A percentile compares a stretch with the other conserved stretches of the same genome.
phyloP scores from a whole-genome alignment of 2,329 filamentous ascomycete species.

The Aspergillus melleus region DNA sequence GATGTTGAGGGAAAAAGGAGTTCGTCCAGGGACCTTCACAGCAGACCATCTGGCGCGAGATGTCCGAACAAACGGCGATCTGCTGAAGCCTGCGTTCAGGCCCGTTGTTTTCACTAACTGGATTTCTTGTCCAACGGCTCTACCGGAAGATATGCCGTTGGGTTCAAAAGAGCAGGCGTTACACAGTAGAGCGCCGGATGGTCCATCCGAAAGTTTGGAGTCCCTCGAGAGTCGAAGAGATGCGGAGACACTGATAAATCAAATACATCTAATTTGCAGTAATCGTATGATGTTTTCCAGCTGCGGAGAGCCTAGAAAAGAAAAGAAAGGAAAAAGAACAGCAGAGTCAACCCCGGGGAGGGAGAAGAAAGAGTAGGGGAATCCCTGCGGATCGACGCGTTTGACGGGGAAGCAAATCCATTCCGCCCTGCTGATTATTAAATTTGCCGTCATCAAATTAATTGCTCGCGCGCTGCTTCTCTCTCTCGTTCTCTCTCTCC shows the following conservation, averaged over 20 bases:
- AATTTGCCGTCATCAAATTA: background rate
- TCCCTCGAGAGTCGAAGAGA: constrained; percentile 13
- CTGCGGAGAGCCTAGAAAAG: background rate
- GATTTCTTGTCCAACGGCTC: constrained; percentile 26
- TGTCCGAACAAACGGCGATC: constrained; percentile 22
- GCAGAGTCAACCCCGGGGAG: no score
- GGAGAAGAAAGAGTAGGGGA: background rate
- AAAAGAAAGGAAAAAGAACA: background rate
- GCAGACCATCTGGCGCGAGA: background rate
- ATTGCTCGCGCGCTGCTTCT: background rate
- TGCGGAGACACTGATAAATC: background rate
- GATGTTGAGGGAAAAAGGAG: background rate
- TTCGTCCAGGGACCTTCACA: background rate
- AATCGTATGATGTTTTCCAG: background rate
- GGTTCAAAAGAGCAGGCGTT: constrained; percentile 27
- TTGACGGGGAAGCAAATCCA: background rate
- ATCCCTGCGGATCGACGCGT: constrained; percentile 1
- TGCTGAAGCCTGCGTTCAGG: constrained; percentile 10
- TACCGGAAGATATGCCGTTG: constrained; percentile 32
- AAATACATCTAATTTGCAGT: background rate
- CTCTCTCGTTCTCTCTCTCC: background rate
- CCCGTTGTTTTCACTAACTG: constrained; percentile 12
- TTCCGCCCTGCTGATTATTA: background rate
- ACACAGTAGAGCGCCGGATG: constrained; percentile 29
- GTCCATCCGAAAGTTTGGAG: constrained; percentile 24